Base-by-base conservation (phyloP, 1,284 basidiomycete genomes). In the Ceratobasidium sp. region DNA sequence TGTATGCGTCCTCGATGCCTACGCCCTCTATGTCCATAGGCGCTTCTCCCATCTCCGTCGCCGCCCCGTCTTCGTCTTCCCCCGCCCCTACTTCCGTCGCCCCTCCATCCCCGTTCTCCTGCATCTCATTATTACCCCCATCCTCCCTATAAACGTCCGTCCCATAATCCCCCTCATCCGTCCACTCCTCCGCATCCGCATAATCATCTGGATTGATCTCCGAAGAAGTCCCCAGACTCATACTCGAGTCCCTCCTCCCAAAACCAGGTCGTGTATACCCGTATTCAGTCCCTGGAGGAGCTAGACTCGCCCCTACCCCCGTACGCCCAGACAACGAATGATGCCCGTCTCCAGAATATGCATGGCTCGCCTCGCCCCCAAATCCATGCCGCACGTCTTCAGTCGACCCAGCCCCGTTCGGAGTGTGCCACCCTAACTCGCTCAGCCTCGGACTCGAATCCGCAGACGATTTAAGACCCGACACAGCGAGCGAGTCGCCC, bases 31-130 rank as follows among this genome's bases (percentile, higher is more conserved):
- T 14, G 27, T 71, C 66, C 41, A 48, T 53, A 1, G 50, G 62
- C 9, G 63, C 31, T 15, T 62, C 75, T 36, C 53, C 75, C 27
- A 54, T 57, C 19, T 71, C 73, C 22, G 45, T 41, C 45, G 24
- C 60, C 19, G 17, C 36, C 19, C 44, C 74, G 14, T 36, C 36
- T 36, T 48, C 54, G n/a, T 22, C 44, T 9, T 3, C 36, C 11
- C 24, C 57, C 6, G n/a, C 69, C 19, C n/a, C 56, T 22, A 4
- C 51, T 48, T 59, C 56, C 24, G 59, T 47, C 36, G 33, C 63
- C 31, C 33, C 85, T 50, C 79, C 78, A 41, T 84, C 82, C 29
- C 41, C 29, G 53, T 62, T 47, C 47, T 47, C 63, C 4, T 7
- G 4, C 48, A 33, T 51, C 7, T 48, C 22, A 29, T 47, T 50